A percentile compares a stretch with the other conserved stretches of the same genome.
Evolutionary conservation across 1,284 basidiomycete species (phyloP).

Genomic region (Pisolithus thermaeus): DNA sequence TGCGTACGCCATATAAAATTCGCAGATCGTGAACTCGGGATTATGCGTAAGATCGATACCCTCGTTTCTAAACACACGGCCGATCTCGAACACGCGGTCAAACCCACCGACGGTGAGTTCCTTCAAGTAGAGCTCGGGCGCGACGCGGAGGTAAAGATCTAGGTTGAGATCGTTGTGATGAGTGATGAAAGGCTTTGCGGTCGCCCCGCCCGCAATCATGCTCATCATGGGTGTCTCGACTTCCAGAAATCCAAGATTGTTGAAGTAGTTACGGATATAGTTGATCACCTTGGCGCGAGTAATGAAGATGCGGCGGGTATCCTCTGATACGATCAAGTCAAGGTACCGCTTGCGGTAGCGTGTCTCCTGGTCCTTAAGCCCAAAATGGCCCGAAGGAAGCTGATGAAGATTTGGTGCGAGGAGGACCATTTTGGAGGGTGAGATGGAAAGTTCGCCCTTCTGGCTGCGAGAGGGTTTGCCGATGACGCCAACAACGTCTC

Average conservation of each 20-base stretch:
- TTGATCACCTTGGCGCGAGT: constrained; percentile 86
- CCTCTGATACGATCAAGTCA: constrained; percentile 93
- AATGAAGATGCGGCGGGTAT: constrained; percentile 89
- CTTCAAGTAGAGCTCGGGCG: constrained; percentile 98
- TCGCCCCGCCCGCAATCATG: constrained; percentile 95
- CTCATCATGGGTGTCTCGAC: constrained; percentile 99
- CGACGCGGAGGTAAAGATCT: constrained; percentile 97
- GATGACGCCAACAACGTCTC: constrained; percentile 92
- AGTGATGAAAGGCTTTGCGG: constrained; percentile 97
- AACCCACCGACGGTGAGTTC: constrained; percentile 95
- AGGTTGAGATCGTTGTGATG: constrained; percentile 98
- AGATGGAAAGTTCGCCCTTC: constrained; percentile 93
- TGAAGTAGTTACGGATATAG: constrained; percentile 89
- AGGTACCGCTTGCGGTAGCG: constrained; percentile 99
- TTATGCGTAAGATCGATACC: constrained; percentile 98
- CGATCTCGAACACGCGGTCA: constrained; percentile 98
- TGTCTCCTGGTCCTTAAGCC: constrained; percentile 94
- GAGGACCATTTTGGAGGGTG: constrained; percentile 77
- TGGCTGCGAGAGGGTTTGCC: constrained; percentile 91
- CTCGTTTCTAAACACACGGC: constrained; percentile 97
- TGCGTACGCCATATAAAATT: constrained; percentile 99
- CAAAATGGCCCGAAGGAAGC: constrained; percentile 86
- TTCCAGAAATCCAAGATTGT: constrained; percentile 93
- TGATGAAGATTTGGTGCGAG: constrained; percentile 97
- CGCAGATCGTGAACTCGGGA: constrained; percentile 97